These are phyloP conservation scores for Claviceps sp. DNA, from an alignment of 2,329 filamentous ascomycete genomes.

Conservation along the genomic window DNA sequence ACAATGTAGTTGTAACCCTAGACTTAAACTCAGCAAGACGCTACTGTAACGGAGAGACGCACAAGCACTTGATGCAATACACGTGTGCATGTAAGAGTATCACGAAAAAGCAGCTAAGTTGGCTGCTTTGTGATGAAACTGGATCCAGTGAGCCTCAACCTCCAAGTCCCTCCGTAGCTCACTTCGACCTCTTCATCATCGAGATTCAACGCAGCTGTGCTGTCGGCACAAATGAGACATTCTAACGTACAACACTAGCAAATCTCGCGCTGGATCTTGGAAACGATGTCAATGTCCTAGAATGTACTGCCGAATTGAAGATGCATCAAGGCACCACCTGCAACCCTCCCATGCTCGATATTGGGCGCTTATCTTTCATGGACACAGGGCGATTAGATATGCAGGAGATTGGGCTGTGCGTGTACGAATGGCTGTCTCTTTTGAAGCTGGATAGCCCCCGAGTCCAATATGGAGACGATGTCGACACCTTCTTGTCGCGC, in stretches of 20 bases:
- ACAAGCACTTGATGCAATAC: constrained; percentile 21
- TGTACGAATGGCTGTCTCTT: constrained; percentile 68
- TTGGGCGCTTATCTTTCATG: constrained; percentile 16
- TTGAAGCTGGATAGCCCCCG: constrained; percentile 52
- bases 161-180: not conserved
- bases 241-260: constrained; percentile 1
- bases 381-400: constrained; percentile 33
- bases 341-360: constrained; percentile 13
- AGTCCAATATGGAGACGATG: constrained; percentile 38
- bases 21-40: constrained; percentile 65
- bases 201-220: not conserved
- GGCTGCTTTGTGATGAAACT: constrained; percentile 62
- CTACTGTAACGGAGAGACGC: constrained; percentile 22
- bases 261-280: not conserved
- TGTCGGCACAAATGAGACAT: not conserved
- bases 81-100: constrained; percentile 69
- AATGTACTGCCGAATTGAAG: constrained; percentile 22
- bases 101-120: constrained; percentile 51
- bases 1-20: constrained; percentile 53
- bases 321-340: constrained; percentile 9
- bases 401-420: constrained; percentile 47
- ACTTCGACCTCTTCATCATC: not conserved
- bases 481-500: constrained; percentile 57
- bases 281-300: not conserved
- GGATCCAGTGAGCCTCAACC: constrained; percentile 12